Conservation (phyloP, 2,329 filamentous ascomycete species). For the Scorias spongiosa region DNA sequence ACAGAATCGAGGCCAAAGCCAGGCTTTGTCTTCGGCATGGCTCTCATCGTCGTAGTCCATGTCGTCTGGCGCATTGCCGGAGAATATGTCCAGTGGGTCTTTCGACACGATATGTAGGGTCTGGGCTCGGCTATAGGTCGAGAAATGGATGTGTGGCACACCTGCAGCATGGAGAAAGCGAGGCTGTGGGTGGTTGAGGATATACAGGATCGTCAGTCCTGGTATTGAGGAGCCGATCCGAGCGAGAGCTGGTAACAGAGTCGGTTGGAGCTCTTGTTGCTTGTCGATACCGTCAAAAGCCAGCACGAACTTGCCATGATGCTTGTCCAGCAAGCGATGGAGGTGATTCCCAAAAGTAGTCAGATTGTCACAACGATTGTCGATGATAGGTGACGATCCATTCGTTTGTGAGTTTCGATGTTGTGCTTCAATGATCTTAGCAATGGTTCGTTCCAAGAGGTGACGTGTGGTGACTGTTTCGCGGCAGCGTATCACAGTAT, state of each 20-base stretch:
- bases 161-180: conserved; percentile 54
- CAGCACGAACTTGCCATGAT: conserved; percentile 50
- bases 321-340: conserved; percentile 42
- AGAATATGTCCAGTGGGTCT: conserved; percentile 33
- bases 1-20: conserved; percentile 68
- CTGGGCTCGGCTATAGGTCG: conserved; percentile 68
- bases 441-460: conserved; percentile 56
- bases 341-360: conserved; percentile 63
- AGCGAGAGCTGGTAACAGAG: conserved; percentile 65
- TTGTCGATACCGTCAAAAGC: conserved; percentile 80
- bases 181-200: conserved; percentile 57
- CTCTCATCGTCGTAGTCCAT: conserved; percentile 33
- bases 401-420: conserved; percentile 6
- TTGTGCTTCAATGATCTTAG: conserved; percentile 29
- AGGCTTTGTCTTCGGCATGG: conserved; percentile 43
- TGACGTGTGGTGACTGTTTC: conserved; percentile 70
- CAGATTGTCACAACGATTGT: conserved; percentile 57
- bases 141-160: conserved; percentile 65
- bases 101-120: conserved; percentile 62
- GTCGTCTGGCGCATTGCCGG: conserved; percentile 14
- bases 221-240: conserved; percentile 71
- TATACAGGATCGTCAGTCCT: conserved; percentile 59
- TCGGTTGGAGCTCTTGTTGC: conserved; percentile 65
- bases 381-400: background rate
- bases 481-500: conserved; percentile 50